Base-by-base conservation (phyloP, 1,139 yeast species). In the Scheffersomyces parashehatae region DNA sequence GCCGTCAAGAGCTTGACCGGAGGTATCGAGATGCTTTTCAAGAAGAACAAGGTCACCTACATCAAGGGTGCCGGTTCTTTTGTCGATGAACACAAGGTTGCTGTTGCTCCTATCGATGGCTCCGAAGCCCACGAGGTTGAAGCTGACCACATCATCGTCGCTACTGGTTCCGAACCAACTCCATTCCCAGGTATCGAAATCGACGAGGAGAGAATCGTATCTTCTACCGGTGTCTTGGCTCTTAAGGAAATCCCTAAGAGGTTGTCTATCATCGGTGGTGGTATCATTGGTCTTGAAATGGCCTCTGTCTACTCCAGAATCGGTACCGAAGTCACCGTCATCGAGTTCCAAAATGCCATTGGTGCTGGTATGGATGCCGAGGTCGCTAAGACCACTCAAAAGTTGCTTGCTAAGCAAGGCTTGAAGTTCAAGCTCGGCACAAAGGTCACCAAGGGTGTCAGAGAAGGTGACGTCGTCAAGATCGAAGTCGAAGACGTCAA, bases 281-380 rank as follows among this genome's bases (percentile, higher is more conserved):
- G 99, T 79, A 93, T 95, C 73, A 95, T 95, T 66, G 99, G 99
- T 64, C 82, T 95, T 58, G 99, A 95, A 77, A 93, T 95, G 97
- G 99, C 97, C 52, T 90, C 98, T 31, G 99, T 95, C 40, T 95
- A 95, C 86, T 75, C 95, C 46, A 84, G 99, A 73, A 77, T 95
- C 59, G 99, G 99, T 39, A 76, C 97, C 41, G 91, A 93, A 74
- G 99, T 95, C 51, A 91, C 98, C 41, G 86, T 95, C 44, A 73
- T 95, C 51, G 99, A 95, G 77, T 95, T 82, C 82, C 89, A 85
- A 71, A 77, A 79, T 59, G 81, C 95, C 52, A 87, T 95, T 64
- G 97, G 97, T 76, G 89, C 72, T 40, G 95, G 97, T 58, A 95
- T 95, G 98, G 99, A 95, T 68, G 86, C 77, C 45, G 99, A 95